Evolutionary conservation across 441 rosid genomes (phyloP), one percentile per base, ranked within the genome.

Genomic region (Jatropha multifida): DNA sequence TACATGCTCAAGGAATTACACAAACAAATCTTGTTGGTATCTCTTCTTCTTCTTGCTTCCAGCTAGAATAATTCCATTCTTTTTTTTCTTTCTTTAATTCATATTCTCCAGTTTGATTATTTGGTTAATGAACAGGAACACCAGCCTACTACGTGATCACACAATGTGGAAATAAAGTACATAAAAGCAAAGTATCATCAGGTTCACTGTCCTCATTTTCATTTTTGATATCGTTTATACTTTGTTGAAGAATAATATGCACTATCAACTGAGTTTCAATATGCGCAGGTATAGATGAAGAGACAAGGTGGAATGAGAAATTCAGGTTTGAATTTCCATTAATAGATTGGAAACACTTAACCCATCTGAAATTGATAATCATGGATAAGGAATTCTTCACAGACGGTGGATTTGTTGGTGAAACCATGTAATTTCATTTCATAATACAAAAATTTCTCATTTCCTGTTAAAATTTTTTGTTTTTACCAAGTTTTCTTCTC

Each of bases 251-350:
- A 18, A 54, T 18, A 23, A 23, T 23, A 23, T 23, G 0, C 18
- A 3, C 49, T 37, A 62, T 60, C 40, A 51, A 2, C 54, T 68
- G 23, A 20, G 49, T 46, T 78, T 60, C 71, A 20, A 44, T 6
- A 74, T 52, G 38, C 79, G 81, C 79, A 91, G 94, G 86, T 76
- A 83, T 84, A 79, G 83, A 82, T 73, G 82, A 78, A 8, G 83
- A 78, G 32, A 88, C 82, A 49, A 71, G 86, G 84, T 92, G 98
- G 98, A 92, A 92, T 82, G 85, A 92, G 84, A 91, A 92, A 82
- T 88, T 91, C 82, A 76, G 51, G 58, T 88, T 92, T 32, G 87
- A 87, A 68, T 87, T 81, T 73, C 86, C 88, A 1, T 72, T 83
- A 40, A 71, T 76, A 59, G 84, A 89, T 51, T 92, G 95, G 92